phyloP scores from a whole-genome alignment of 2,329 filamentous ascomycete genomes.

The Aspergillus quadricinctus region DNA sequence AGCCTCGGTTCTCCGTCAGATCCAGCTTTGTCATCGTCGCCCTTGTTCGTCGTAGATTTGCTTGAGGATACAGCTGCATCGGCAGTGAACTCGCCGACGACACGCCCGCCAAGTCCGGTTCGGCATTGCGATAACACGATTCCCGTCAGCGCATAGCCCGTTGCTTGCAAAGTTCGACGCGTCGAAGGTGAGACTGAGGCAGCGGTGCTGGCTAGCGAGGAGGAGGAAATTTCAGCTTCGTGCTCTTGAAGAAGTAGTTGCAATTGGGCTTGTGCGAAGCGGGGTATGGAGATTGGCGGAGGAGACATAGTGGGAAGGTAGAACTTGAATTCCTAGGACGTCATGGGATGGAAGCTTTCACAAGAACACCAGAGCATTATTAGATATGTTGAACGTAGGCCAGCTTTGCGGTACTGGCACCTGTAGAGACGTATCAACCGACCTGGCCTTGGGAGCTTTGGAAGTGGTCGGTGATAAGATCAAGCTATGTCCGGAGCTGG shows the following conservation, averaged over 20 bases:
- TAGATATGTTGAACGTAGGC: neutral
- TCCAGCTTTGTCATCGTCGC: slow-evolving; percentile 29
- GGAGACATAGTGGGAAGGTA: neutral
- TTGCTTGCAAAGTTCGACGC: slow-evolving; percentile 40
- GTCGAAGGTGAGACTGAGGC: slow-evolving; percentile 40
- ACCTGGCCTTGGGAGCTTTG: neutral
- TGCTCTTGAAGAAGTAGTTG: slow-evolving; percentile 42
- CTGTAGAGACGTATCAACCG: neutral
- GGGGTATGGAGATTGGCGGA: slow-evolving; percentile 31
- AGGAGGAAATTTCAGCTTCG: slow-evolving; percentile 42
- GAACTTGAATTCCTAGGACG: neutral
- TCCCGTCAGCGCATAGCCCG: slow-evolving; percentile 38
- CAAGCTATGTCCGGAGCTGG: neutral
- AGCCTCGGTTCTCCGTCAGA: slow-evolving; percentile 39
- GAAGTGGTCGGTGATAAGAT: neutral
- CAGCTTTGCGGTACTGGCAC: neutral
- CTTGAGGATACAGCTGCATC: slow-evolving; percentile 63
- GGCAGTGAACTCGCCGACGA: slow-evolving; percentile 70
- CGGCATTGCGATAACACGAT: slow-evolving; percentile 69
- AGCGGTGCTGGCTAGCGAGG: slow-evolving; percentile 37
- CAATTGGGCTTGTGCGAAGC: slow-evolving; percentile 42
- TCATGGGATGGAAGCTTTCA: neutral
- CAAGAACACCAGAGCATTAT: neutral
- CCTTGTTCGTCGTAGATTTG: slow-evolving; percentile 10
- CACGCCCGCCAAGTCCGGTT: slow-evolving; percentile 87